A percentile compares a stretch with the other conserved stretches of the same genome.
Conservation (phyloP, 2,329 filamentous ascomycete genomes). For the Aspergillus sp. region DNA sequence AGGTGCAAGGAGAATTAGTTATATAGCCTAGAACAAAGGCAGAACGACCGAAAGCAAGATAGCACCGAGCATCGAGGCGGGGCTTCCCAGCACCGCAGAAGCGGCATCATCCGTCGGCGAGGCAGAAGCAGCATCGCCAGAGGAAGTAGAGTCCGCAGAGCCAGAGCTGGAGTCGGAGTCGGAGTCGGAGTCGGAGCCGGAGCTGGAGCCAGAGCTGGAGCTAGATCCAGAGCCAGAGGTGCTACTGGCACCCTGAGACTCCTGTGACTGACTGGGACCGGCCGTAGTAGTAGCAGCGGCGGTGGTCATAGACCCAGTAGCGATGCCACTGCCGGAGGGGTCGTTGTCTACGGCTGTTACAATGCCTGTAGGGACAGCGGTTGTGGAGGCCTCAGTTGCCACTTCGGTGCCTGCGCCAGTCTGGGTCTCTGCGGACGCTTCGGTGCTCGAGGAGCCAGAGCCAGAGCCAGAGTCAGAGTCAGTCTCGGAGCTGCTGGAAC, state of each 20-base stretch:
- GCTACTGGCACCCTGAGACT: not conserved
- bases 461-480: not conserved
- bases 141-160: not conserved
- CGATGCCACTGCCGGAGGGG: not conserved
- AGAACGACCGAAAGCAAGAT: slow-evolving; percentile 10
- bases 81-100: not conserved
- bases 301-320: not conserved
- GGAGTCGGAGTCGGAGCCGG: not conserved
- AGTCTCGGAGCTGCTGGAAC: not conserved
- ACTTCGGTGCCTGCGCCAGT: not conserved
- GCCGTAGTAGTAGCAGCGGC: not conserved
- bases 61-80: slow-evolving; percentile 18
- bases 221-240: not conserved
- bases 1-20: not conserved
- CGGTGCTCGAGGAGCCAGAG: not conserved
- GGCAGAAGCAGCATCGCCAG: not conserved
- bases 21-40: not conserved
- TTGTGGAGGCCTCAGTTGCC: not conserved
- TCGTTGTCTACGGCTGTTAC: slow-evolving; percentile 22
- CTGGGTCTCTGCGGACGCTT: not conserved
- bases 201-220: not conserved
- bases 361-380: slow-evolving; percentile 7
- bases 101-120: slow-evolving; percentile 18
- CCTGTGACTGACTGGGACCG: not conserved
- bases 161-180: not conserved